Evolutionary conservation across 805 yeast species (phyloP).

Genomic region (Metschnikowia santaceciliae): DNA sequence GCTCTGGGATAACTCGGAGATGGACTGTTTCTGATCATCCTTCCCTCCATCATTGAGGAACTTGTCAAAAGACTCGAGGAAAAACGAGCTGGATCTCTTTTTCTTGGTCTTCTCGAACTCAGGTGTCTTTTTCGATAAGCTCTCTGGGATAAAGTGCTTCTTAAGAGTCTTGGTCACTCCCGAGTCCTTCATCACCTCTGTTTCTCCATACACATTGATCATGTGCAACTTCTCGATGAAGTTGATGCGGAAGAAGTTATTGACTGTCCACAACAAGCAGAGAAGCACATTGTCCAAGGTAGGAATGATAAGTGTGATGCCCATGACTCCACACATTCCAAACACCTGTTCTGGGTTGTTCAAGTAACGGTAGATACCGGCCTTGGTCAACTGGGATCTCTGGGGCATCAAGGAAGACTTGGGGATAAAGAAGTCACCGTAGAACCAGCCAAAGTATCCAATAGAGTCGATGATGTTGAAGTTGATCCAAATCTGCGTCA

Average conservation of each 20-base stretch:
- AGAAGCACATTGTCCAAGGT: conserved; percentile 50
- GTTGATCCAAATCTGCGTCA: conserved; percentile 67
- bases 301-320: conserved; percentile 58
- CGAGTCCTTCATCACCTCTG: conserved; percentile 51
- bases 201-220: conserved; percentile 69
- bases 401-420: conserved; percentile 34
- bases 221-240: conserved; percentile 77
- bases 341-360: conserved; percentile 79
- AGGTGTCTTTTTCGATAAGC: conserved; percentile 25
- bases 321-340: conserved; percentile 80
- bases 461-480: conserved; percentile 63
- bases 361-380: conserved; percentile 77
- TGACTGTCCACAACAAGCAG: conserved; percentile 54
- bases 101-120: background rate
- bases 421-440: conserved; percentile 77
- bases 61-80: conserved; percentile 44
- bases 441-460: conserved; percentile 87
- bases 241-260: conserved; percentile 62
- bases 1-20: conserved; percentile 38
- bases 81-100: conserved; percentile 29
- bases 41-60: conserved; percentile 33
- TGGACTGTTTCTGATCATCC: conserved; percentile 27
- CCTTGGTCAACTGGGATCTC: conserved; percentile 55
- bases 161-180: conserved; percentile 43
- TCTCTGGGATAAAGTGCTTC: conserved; percentile 40